A percentile compares a stretch with the other conserved stretches of the same genome.
phyloP scores from a whole-genome alignment of 2,329 filamentous ascomycete genomes.

The Penicillium sp. region DNA sequence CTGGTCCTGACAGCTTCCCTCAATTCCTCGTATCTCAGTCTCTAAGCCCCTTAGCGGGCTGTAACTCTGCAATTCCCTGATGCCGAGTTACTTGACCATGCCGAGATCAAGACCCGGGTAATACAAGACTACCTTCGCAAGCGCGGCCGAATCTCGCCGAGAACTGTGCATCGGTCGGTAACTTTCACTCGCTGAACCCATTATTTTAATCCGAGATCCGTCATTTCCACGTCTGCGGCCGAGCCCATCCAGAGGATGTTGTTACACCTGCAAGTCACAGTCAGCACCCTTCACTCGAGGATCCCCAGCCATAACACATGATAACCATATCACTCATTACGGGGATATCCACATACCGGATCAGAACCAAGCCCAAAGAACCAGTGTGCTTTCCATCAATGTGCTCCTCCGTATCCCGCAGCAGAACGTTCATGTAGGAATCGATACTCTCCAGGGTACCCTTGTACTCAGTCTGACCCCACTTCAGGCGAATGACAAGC shows the following conservation, averaged over 20 bases:
- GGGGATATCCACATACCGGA: constrained; percentile 70
- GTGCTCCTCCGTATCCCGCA: constrained; percentile 88
- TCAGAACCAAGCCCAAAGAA: constrained; percentile 85
- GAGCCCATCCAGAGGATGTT: constrained; percentile 92
- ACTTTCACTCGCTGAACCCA: background rate
- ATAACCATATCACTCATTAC: too few relatives aligned
- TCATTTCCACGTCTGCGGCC: constrained; percentile 57
- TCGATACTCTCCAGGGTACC: constrained; percentile 90
- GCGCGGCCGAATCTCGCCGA: background rate
- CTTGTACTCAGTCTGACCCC: constrained; percentile 97
- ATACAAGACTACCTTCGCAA: too few relatives aligned
- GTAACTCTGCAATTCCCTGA: background rate
- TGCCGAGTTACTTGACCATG: background rate
- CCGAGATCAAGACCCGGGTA: background rate
- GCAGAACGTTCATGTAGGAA: constrained; percentile 98
- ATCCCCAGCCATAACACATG: too few relatives aligned
- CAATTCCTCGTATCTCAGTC: background rate
- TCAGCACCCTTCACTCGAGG: background rate
- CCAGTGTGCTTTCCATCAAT: constrained; percentile 86
- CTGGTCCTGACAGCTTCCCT: too few relatives aligned
- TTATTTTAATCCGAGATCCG: constrained; percentile 45
- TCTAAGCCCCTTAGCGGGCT: too few relatives aligned
- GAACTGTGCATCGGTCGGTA: background rate
- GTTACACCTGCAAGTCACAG: constrained; percentile 70
- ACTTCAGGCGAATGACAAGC: constrained; percentile 92